Base-by-base conservation (phyloP, 495 filamentous ascomycete genomes). In the Aspergillus sparsus region DNA sequence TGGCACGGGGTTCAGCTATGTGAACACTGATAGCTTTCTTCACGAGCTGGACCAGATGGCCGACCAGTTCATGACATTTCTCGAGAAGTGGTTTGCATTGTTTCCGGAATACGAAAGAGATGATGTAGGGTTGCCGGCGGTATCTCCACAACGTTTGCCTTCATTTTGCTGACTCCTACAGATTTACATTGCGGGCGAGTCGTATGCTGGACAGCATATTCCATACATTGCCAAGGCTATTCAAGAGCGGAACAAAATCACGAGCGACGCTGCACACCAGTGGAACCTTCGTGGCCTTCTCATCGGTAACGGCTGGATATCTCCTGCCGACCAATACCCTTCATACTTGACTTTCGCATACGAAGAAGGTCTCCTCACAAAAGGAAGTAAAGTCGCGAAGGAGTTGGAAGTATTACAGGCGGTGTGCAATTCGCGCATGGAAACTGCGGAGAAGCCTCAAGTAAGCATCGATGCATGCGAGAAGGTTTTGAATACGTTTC, bases 301-400 rank as follows among this genome's bases (percentile, higher is more conserved):
- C 13, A 98, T 98, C 58, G 94, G 94, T 36, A 98, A 98, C 69
- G 94, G 93, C 18, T 98, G 95, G 95, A 92, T 98, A 62, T 89
- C 92, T 3, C 92, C 93, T 1, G 71, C 74, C 6, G 90, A 96
- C 53, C 94, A 98, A 71, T 98, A 98, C 69, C 85, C 87, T n/a
- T 81, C 93, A 3, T 96, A 97, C 65, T 78, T 96, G 18, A 77
- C 84, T 15, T 97, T 85, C 68, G 87, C 87, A 16, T 93, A 91
- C 74, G 81, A 90, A 57, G 82, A 86, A 64, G 87, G 86, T 5
- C 66, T 97, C 27, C 70, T 98, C 9, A 47, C 87, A 57, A 81
- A 85, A 60, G 89, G 84, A 41, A 88, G 84, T 42, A 76, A 85
- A 9, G 58, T 75, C 7, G 88, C 87, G 54, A 82, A 82, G 57